These are phyloP conservation scores for Chalciporus sphaerocephalus DNA, from an alignment of 768 basidiomycete genomes.

Conservation along the genomic window DNA sequence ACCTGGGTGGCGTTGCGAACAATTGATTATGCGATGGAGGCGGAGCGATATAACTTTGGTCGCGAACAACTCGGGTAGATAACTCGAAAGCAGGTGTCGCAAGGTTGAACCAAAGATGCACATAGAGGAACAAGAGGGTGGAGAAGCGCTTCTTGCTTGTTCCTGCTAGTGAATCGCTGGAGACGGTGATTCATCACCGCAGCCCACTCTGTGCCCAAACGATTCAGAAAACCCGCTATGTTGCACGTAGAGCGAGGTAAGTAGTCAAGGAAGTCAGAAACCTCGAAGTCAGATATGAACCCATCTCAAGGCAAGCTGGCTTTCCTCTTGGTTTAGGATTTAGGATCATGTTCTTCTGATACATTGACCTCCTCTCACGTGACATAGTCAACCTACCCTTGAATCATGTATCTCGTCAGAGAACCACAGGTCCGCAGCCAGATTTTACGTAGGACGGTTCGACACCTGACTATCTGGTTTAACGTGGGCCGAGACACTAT, in stretches of 20 bases:
- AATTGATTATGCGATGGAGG: neutral
- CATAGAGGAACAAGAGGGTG: neutral
- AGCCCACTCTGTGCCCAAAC: too few species aligned
- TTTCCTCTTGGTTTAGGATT: constrained; percentile 9
- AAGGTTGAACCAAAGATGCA: neutral
- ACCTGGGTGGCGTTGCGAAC: constrained; percentile 7
- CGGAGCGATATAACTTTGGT: neutral
- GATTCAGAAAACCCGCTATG: constrained; percentile 24
- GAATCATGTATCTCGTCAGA: constrained; percentile 22
- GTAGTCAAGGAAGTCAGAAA: constrained; percentile 13
- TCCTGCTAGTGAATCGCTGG: neutral
- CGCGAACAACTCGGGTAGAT: neutral
- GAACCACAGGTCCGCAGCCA: constrained; percentile 27
- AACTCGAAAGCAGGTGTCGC: neutral
- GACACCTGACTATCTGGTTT: constrained; percentile 4
- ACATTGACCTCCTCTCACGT: constrained; percentile 28
- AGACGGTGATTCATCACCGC: constrained; percentile 25
- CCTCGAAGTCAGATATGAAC: constrained; percentile 15
- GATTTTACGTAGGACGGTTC: constrained; percentile 29
- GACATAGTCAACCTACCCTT: constrained; percentile 23
- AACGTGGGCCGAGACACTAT: constrained; percentile 14
- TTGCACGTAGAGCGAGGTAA: constrained; percentile 7
- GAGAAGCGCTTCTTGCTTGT: constrained; percentile 17
- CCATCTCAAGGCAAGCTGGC: constrained; percentile 8
- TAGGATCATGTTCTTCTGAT: constrained; percentile 24